phyloP scores from a whole-genome alignment of 805 yeast genomes.

The Yarrowia porcina region DNA sequence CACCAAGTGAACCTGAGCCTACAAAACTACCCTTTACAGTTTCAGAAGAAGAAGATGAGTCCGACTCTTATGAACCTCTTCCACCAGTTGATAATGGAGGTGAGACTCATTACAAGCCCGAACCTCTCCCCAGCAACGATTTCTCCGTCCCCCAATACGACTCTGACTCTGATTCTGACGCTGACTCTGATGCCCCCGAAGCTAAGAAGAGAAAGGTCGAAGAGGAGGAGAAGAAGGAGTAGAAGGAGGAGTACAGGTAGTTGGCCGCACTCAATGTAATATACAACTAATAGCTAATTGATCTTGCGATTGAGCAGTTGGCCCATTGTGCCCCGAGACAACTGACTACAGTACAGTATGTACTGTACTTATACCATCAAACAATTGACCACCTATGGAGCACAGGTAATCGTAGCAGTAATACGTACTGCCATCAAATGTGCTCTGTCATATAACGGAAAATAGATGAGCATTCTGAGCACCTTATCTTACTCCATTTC shows the following conservation, averaged over 20 bases:
- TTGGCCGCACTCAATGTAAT: background rate
- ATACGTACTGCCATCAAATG: too few species aligned
- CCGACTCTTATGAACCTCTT: constrained; percentile 6
- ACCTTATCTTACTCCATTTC: too few species aligned
- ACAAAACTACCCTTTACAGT: background rate
- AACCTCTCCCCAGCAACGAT: background rate
- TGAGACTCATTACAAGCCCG: background rate
- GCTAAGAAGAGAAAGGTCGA: constrained; percentile 33
- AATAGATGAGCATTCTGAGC: too few species aligned
- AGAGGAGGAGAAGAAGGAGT: too few species aligned
- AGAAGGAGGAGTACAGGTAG: too few species aligned
- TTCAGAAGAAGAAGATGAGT: background rate
- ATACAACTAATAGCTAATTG: background rate
- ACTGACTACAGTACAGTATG: too few species aligned
- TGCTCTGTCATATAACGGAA: too few species aligned
- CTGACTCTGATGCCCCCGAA: constrained; percentile 34
- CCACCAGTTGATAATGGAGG: background rate
- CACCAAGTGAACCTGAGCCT: background rate
- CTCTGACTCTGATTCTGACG: constrained; percentile 37
- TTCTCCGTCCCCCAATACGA: constrained; percentile 30
- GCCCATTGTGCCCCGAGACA: too few species aligned
- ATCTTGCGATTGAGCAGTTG: too few species aligned
- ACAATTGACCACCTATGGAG: too few species aligned
- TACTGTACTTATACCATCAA: too few species aligned
- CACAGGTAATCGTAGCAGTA: too few species aligned